A percentile compares a stretch with the other conserved stretches of the same genome.
phyloP scores from a whole-genome alignment of 495 filamentous ascomycete genomes.

The Penicillium dipodomyicola region DNA sequence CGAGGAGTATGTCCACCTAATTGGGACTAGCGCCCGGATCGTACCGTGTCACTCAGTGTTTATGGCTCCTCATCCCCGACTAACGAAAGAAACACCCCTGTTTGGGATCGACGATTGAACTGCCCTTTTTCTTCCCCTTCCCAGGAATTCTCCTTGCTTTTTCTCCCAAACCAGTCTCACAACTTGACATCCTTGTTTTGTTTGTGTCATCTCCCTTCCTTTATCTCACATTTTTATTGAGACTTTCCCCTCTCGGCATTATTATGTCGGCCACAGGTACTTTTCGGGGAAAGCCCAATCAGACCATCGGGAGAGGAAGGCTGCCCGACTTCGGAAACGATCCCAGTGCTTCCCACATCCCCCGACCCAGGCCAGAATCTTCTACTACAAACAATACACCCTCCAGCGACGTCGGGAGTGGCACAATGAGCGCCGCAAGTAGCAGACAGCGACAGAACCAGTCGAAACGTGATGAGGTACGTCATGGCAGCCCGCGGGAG shows the following conservation, averaged over 20 bases:
- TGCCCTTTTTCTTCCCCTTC: conserved; percentile 19
- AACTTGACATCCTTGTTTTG: conserved; percentile 18
- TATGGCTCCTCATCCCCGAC: conserved; percentile 18
- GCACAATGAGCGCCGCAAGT: conserved; percentile 70
- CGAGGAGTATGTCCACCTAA: conserved; percentile 11
- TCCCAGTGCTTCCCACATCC: conserved; percentile 69
- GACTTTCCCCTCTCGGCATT: conserved; percentile 21
- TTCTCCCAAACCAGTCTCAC: conserved; percentile 20
- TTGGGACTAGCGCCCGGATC: conserved; percentile 20
- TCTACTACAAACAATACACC: conserved; percentile 59
- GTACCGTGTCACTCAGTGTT: conserved; percentile 27
- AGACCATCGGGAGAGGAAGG: conserved; percentile 59
- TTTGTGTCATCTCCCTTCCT: conserved; percentile 19
- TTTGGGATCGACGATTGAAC: conserved; percentile 28
- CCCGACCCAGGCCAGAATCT: conserved; percentile 73
- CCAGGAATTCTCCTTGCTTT: conserved; percentile 19
- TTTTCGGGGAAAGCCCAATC: conserved; percentile 47
- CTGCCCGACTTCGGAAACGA: conserved; percentile 67
- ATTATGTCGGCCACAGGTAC: conserved; percentile 61
- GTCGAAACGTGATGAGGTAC: conserved; percentile 96
- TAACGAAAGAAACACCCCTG: conserved; percentile 29
- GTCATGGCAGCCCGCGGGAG: conserved; percentile 22
- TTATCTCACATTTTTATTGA: conserved; percentile 17
- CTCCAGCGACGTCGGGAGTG: conserved; percentile 46
- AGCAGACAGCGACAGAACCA: conserved; percentile 86